Base-by-base conservation (phyloP, 108 stramenopile species). In the Fragilariopsis cylindrus region DNA sequence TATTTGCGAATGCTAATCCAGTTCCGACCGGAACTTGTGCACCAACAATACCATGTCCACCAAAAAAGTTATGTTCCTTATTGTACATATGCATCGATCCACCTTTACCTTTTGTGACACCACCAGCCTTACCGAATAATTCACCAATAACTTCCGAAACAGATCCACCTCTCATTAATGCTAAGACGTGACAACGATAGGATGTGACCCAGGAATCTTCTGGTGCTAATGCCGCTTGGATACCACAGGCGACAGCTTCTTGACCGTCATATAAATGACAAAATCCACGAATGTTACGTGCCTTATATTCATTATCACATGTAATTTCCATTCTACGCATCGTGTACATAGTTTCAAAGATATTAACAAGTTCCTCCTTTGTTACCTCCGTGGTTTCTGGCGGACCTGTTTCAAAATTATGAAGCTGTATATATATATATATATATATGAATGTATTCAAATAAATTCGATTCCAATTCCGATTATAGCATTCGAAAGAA, bases 281-380 rank as follows among this genome's bases (percentile, higher is more conserved):
- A 74, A 99, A 99, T 66, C 99, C 99, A 58, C 99, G 98, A 89
- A 99, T 99, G 80, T 80, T 87, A 3, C 88, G 85, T 6, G 95
- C 91, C 92, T 99, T 99, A 93, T 99, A 99, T 79, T 99, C 99
- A 60, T 97, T 98, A 78, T 99, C 99, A 74, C 97, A 98, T 9
- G 99, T 98, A 84, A 99, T 99, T 83, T 99, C 99, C 99, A 99
- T 99, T 54, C 99, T 94, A 70, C 99, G 97, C 97, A 99, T 98
- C 13, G 95, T 98, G 94, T 98, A 97, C 99, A 99, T 99, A 45
- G 91, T 71, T 84, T 96, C 86, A 72, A 98, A 97, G 85, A 96
- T 97, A 6, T 69, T 71, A 57, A 96, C 60, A 47, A 99, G 85
- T 75, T 99, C 98, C 63, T 97, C 96, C 76, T 98, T 98, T 77